Percentiles rank a stretch among this genome's conserved stretches.
Evolutionary conservation across 1,284 basidiomycete genomes (phyloP).

Genomic region (Volvariella surrecta): DNA sequence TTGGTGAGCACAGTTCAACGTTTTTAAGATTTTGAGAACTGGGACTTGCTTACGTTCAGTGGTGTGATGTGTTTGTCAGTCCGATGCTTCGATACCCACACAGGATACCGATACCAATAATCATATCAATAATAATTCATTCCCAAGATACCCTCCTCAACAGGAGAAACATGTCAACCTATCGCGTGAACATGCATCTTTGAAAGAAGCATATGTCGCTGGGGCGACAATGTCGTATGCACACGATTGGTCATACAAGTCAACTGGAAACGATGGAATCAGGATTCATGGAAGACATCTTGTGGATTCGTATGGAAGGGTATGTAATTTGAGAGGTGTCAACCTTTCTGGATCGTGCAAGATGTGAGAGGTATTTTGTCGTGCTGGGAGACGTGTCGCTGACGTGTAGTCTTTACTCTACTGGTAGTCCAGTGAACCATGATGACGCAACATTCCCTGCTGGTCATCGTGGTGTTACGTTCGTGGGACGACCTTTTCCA

Average conservation of each 20-base stretch:
- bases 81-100: not conserved
- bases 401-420: too few relatives aligned
- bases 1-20: too few relatives aligned
- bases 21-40: too few relatives aligned
- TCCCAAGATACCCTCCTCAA: not conserved
- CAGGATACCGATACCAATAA: not conserved
- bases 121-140: not conserved
- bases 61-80: not conserved
- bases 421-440: conserved; percentile 50
- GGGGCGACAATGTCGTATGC: conserved; percentile 47
- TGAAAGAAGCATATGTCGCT: conserved; percentile 29
- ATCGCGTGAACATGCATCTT: conserved; percentile 32
- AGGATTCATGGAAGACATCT: conserved; percentile 64
- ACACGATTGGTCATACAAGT: conserved; percentile 60
- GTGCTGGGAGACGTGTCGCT: too few relatives aligned
- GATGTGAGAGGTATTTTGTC: conserved; percentile 53
- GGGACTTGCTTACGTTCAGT: too few relatives aligned
- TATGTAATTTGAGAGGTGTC: conserved; percentile 72
- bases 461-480: conserved; percentile 57
- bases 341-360: conserved; percentile 81
- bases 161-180: conserved; percentile 1
- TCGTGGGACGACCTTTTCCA: conserved; percentile 80
- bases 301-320: conserved; percentile 67
- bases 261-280: conserved; percentile 47
- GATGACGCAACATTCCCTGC: conserved; percentile 56